phyloP scores from a whole-genome alignment of 2,329 filamentous ascomycete species.

The Cladophialophora yegresii region DNA sequence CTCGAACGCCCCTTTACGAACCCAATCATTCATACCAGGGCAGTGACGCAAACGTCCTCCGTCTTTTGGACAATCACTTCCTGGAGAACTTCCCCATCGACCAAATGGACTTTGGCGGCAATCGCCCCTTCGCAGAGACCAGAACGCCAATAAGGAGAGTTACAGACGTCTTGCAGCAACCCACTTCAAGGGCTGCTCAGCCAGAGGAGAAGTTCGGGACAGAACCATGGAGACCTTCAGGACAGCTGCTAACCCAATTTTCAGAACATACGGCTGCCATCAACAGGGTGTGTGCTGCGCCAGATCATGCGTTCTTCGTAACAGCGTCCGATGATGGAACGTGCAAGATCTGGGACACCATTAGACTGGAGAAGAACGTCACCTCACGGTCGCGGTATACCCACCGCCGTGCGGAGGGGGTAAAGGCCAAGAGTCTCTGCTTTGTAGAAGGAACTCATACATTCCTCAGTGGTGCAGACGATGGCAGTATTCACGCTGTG shows the following conservation, averaged over 20 bases:
- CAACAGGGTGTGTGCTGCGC: constrained; percentile 77
- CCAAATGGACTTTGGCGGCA: constrained; percentile 70
- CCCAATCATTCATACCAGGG: constrained; percentile 82
- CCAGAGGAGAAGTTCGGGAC: constrained; percentile 25
- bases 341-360: constrained; percentile 91
- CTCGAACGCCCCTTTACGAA: constrained; percentile 52
- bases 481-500: constrained; percentile 87
- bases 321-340: constrained; percentile 89
- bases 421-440: constrained; percentile 76
- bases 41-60: constrained; percentile 65
- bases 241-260: constrained; percentile 82
- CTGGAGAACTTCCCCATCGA: constrained; percentile 63
- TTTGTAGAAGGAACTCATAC: constrained; percentile 94
- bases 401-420: constrained; percentile 70
- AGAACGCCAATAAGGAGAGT: constrained; percentile 57
- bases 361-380: constrained; percentile 85
- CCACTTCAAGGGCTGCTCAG: constrained; percentile 19
- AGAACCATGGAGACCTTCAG: constrained; percentile 78
- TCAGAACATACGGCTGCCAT: constrained; percentile 82
- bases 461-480: constrained; percentile 85
- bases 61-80: constrained; percentile 80
- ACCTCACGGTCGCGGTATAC: constrained; percentile 84
- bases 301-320: constrained; percentile 92
- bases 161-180: constrained; percentile 50
- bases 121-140: constrained; percentile 67